Base-by-base conservation (phyloP, 176 grass and related monocot genomes). In the Ensete glaucum region DNA sequence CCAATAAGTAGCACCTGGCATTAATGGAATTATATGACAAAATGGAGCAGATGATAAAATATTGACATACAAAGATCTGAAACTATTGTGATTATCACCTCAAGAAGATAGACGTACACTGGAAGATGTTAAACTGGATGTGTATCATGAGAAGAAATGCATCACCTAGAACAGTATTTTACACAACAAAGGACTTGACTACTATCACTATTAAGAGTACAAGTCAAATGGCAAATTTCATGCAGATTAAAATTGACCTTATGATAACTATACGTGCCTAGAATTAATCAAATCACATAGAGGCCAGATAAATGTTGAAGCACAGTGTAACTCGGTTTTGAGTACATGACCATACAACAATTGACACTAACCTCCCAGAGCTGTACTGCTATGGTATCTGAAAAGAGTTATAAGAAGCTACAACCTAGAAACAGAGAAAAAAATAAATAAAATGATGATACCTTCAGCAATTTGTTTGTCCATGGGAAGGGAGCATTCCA, bases 391-490 rank as follows among this genome's bases (percentile, higher is more conserved):
- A 25, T 24, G 62, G 12, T 65, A 1, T 29, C 22, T 25, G 10
- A 13, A 29, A 27, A 25, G 23, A 25, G 24, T 11, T 22, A 22
- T n/a, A n/a, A 15, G 1, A 11, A 8, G 16, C 52, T 19, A 20
- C 68, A 21, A 65, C 56, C 71, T 71, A 50, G 64, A 26, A 11
- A 51, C 60, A 25, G 19, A 76, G 69, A 19, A 79, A 52, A 56
- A 51, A 67, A 74, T 25, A 76, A 9, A 77, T 7, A 24, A 12
- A 77, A 75, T 60, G 25, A 67, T 62, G 58, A 55, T 77, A 98
- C 95, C 95, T 93, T 98, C 95, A 51, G 90, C 95, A 53, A 98
- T 82, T 75, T 93, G 90, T 59, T 93, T 98, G 60, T 98, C 95
- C 69, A 72, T 85, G 63, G 86, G 86, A 87, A 93, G 74, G 69